phyloP scores from a whole-genome alignment of 768 basidiomycete species.

The Cystobasidium tubakii region DNA sequence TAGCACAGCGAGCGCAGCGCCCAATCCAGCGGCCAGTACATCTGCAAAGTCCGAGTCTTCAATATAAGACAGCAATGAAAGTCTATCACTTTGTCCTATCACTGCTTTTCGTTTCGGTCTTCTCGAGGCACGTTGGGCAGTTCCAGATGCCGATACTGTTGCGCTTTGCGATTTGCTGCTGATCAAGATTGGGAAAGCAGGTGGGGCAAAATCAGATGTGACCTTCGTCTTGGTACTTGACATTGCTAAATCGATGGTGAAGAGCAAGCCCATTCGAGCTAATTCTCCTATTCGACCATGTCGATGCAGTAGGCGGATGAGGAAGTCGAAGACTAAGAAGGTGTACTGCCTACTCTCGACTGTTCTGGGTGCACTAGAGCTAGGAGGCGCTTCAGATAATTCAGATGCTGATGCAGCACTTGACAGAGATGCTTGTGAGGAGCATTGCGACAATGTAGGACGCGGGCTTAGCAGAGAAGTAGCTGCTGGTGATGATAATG shows the following conservation, averaged over 20 bases:
- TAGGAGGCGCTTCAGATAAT: conserved; percentile 12
- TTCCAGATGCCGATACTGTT: not conserved
- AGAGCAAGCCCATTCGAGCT: conserved; percentile 83
- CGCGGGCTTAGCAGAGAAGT: conserved; percentile 39
- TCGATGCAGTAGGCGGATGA: conserved; percentile 87
- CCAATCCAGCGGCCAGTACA: conserved; percentile 83
- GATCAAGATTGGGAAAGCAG: not conserved
- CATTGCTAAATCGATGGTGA: conserved; percentile 81
- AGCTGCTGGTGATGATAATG: conserved; percentile 39
- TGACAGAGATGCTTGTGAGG: not conserved
- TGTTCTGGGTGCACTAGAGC: conserved; percentile 45
- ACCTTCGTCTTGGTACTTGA: not conserved
- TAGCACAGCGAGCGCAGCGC: conserved; percentile 84
- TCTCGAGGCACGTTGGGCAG: not conserved
- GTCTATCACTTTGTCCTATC: conserved; percentile 61
- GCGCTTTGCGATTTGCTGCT: not conserved
- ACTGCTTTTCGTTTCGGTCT: conserved; percentile 58
- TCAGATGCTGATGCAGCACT: not conserved
- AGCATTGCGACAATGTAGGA: conserved; percentile 15
- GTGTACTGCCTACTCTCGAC: conserved; percentile 5
- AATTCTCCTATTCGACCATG: conserved; percentile 91
- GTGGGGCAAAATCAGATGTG: not conserved
- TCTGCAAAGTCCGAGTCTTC: conserved; percentile 99
- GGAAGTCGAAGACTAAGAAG: conserved; percentile 89
- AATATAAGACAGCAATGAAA: conserved; percentile 64